Evolutionary conservation across 176 grass and related monocot genomes (phyloP).

Genomic region (Carex pumila): DNA sequence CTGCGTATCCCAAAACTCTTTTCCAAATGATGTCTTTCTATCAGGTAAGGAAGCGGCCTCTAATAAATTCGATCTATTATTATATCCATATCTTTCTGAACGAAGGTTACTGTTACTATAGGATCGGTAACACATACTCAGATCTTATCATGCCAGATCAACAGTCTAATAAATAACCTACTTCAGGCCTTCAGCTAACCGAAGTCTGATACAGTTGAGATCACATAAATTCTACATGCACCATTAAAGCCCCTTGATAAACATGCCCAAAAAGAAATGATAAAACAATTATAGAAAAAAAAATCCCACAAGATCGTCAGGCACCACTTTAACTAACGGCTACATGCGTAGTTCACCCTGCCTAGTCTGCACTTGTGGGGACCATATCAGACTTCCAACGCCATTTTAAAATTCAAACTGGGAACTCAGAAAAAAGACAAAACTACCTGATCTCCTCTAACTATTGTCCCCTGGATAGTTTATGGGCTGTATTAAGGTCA

Average conservation of each 20-base stretch:
- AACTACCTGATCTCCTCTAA: neutral
- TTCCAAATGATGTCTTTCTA: neutral
- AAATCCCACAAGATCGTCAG: neutral
- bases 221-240: neutral
- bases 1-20: neutral
- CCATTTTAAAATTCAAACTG: constrained; percentile 10
- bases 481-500: neutral
- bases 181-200: neutral
- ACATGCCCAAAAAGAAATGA: neutral
- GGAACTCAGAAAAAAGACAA: neutral
- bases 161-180: constrained; percentile 7
- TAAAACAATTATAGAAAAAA: neutral
- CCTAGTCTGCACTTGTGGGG: neutral
- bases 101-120: neutral
- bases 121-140: neutral
- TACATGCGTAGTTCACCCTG: neutral
- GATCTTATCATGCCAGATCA: neutral
- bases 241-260: constrained; percentile 3
- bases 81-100: neutral
- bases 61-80: neutral
- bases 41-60: neutral
- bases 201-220: neutral
- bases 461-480: neutral
- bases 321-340: constrained; percentile 6
- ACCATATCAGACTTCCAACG: neutral